These are phyloP conservation scores for Penstemon newberryi DNA, from an alignment of 257 asterid species.

Conservation along the genomic window DNA sequence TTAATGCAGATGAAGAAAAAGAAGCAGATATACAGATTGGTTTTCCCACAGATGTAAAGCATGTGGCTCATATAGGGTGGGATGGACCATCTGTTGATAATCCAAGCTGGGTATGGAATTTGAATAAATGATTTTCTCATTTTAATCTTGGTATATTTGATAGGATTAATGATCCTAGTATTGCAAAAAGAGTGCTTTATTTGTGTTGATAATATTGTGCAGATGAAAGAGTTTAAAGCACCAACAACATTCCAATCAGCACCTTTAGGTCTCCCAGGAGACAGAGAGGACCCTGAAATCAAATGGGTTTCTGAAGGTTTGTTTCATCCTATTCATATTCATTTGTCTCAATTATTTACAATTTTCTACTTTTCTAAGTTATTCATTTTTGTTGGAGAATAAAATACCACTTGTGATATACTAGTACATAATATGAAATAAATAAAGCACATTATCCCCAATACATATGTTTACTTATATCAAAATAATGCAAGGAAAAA, in stretches of 20 bases:
- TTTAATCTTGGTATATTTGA: not conserved
- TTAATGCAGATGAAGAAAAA: slow-evolving; percentile 69
- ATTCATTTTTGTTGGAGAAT: not conserved
- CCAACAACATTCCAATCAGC: slow-evolving; percentile 54
- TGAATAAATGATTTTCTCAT: not conserved
- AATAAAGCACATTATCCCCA: too few relatives aligned
- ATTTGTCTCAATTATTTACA: not conserved
- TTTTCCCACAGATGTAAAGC: slow-evolving; percentile 93
- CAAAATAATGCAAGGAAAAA: too few relatives aligned
- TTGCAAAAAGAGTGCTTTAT: too few relatives aligned
- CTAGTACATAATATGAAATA: too few relatives aligned
- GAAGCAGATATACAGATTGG: slow-evolving; percentile 80
- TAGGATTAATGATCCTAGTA: not conserved
- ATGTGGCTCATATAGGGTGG: slow-evolving; percentile 97
- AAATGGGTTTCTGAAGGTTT: slow-evolving; percentile 90
- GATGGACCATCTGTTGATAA: slow-evolving; percentile 73
- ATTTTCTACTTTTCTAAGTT: not conserved
- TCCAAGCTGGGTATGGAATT: slow-evolving; percentile 68
- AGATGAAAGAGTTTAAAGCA: slow-evolving; percentile 76
- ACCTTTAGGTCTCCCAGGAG: slow-evolving; percentile 53
- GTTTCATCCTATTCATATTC: not conserved
- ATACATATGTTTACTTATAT: too few relatives aligned
- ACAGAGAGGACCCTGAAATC: slow-evolving; percentile 56
- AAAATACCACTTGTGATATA: too few relatives aligned
- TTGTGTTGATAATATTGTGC: slow-evolving; percentile 11